Evolutionary conservation across 495 filamentous ascomycete genomes (phyloP), one percentile per base, ranked within the genome.

Genomic region (Coniosporium apollinis): DNA sequence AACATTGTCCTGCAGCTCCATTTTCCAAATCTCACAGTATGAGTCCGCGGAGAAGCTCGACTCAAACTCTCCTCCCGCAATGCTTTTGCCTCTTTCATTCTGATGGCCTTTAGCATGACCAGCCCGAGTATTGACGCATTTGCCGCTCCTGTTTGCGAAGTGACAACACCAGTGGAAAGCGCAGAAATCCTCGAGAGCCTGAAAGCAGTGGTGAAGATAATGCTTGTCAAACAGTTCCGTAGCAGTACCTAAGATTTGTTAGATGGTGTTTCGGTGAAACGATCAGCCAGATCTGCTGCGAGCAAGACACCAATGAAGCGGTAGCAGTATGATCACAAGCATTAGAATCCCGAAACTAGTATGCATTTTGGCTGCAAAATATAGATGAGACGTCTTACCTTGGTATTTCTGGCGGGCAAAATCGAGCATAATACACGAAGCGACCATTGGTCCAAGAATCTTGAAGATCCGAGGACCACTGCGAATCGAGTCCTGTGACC

Each of bases 371-470:
- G n/a, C n/a, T n/a, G n/a, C n/a, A n/a, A n/a, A n/a, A n/a, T n/a
- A n/a, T n/a, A n/a, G n/a, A n/a, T n/a, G 41, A 31, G 19, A 8
- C 3, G 19, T 13, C 39, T 35, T 46, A 61, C 59, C 62, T 30
- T 43, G 48, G n/a, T 57, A 42, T 7, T 49, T 46, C 16, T 65
- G 56, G n/a, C 67, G 52, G 2, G 56, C 61, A 18, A 50, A 62
- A 28, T 69, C 65, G 4, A 72, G 52, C 52, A 70, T 59, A 19
- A 72, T 60, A 34, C 66, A 69, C 2, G 64, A 69, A 5, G 60
- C 64, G 28, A 69, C 62, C 61, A 67, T 65, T 6, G 52, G 50
- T n/a, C 63, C 61, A 7, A 71, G 48, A 14, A 54, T 50, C 30
- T 54, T 46, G 38, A 69, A 71, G 5, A 70, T 60, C n/a, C n/a